Base-by-base conservation (phyloP, 495 filamentous ascomycete species). In the Poronia punctata region DNA sequence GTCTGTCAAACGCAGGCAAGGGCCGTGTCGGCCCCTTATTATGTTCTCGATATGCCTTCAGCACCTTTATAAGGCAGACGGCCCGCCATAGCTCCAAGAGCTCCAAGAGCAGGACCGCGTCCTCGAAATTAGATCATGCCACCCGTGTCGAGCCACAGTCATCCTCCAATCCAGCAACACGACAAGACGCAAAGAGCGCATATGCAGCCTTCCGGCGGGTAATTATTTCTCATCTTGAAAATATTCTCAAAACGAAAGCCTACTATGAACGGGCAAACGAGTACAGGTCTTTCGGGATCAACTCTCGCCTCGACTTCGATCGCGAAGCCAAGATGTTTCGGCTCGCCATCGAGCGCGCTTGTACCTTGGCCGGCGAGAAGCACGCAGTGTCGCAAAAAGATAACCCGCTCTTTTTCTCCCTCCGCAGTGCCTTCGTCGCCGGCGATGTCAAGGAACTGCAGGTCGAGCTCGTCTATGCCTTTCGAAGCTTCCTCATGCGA, bases 381-480 rank as follows among this genome's bases (percentile, higher is more conserved):
- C 22, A 56, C 27, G 34, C 54, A 31, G 50, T 55, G 12, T 55
- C 54, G 10, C 64, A 59, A 29, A 27, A 30, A 5, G 54, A 63
- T 1, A 75, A 77, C 45, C 67, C 69, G 4, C 47, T 77, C 3
- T 76, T 74, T 53, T 72, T 60, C 63, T 54, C 53, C 33, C 59
- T 88, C 32, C 74, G 74, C 46, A 67, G 71, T 32, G 71, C 75
- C 7, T 86, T 77, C 46, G 53, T 79, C 21, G 56, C 61, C 20
- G 45, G 39, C 2, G 75, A 79, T 14, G 11, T 61, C 1, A 11
- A 21, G 0, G 81, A 70, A 3, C 56, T 88, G 24, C 54, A 49
- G 11, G 50, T 53, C 9, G 76, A 84, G 60, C 49, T 93, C 35
- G 68, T 71, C 44, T 81, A 81, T 55, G 64, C 76, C 45, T 77